A percentile compares a stretch with the other conserved stretches of the same genome.
These are phyloP conservation scores for Carex kokanica DNA, from an alignment of 176 grass and related monocot genomes.

Conservation along the genomic window DNA sequence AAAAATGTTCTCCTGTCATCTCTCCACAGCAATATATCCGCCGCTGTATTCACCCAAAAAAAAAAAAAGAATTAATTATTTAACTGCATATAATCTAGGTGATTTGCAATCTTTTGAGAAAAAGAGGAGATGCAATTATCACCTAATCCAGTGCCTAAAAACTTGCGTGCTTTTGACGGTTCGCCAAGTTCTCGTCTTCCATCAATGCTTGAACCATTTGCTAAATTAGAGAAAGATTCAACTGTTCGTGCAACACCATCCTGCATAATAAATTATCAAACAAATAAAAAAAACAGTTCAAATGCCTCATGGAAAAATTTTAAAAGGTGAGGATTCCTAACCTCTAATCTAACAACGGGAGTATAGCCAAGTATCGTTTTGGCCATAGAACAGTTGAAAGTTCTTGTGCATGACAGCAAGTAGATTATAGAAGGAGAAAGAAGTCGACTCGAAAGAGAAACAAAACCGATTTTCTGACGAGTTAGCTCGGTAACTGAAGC, in stretches of 20 bases:
- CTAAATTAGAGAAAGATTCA: slow-evolving; percentile 53
- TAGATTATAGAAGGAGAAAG: slow-evolving; percentile 44
- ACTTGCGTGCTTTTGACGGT: slow-evolving; percentile 58
- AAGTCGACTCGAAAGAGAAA: slow-evolving; percentile 37
- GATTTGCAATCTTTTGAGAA: slow-evolving; percentile 13
- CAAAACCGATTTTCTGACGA: slow-evolving; percentile 41
- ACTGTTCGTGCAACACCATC: slow-evolving; percentile 58
- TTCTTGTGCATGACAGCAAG: slow-evolving; percentile 66
- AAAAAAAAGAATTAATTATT: slow-evolving; percentile 10
- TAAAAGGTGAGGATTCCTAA: slow-evolving; percentile 40
- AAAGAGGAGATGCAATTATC: slow-evolving; percentile 17
- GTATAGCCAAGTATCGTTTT: slow-evolving; percentile 64
- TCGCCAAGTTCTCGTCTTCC: slow-evolving; percentile 35
- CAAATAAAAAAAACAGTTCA: not conserved
- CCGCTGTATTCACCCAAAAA: slow-evolving; percentile 50
- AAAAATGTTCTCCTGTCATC: slow-evolving; percentile 97
- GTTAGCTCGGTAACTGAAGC: slow-evolving; percentile 39
- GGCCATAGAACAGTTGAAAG: slow-evolving; percentile 74
- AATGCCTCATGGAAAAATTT: slow-evolving; percentile 18
- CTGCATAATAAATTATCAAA: slow-evolving; percentile 39
- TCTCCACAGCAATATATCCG: slow-evolving; percentile 94
- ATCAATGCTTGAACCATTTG: slow-evolving; percentile 38
- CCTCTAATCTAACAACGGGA: slow-evolving; percentile 71
- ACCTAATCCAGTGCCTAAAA: slow-evolving; percentile 88
- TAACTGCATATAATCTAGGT: slow-evolving; percentile 12